These are phyloP conservation scores for Neurospora sp. DNA, from an alignment of 495 filamentous ascomycete species.

Conservation along the genomic window DNA sequence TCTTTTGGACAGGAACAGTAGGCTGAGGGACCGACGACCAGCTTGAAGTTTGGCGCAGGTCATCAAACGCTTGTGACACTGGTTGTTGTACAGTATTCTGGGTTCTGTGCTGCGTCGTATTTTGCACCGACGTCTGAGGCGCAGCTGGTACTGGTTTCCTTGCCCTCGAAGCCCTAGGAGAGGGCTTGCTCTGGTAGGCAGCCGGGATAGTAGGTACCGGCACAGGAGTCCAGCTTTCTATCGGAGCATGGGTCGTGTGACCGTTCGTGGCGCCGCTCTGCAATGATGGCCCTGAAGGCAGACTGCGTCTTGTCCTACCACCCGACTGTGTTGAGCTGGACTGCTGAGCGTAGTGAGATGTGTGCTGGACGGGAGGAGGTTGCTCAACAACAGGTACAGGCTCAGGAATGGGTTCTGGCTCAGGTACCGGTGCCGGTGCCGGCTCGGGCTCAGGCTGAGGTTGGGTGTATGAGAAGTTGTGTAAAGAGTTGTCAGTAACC, in stretches of 20 bases:
- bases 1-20: not conserved
- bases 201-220: not conserved
- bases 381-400: conserved; percentile 1
- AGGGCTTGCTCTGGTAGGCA: conserved; percentile 2
- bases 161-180: conserved; percentile 10
- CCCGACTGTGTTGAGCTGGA: not conserved
- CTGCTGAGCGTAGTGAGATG: not conserved
- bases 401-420: not conserved
- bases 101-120: not conserved
- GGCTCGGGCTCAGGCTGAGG: not conserved
- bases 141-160: conserved; percentile 4
- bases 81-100: not conserved
- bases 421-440: not conserved
- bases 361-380: not conserved
- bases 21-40: conserved; percentile 10
- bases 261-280: not conserved
- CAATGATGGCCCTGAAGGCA: not conserved
- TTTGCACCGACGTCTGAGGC: not conserved
- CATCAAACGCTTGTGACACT: conserved; percentile 10
- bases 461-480: conserved; percentile 2
- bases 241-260: not conserved
- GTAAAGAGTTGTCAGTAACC: conserved; percentile 1
- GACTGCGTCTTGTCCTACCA: conserved; percentile 1
- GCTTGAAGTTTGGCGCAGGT: conserved; percentile 11
- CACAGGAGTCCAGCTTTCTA: conserved; percentile 10